Percentiles rank a stretch among this genome's conserved stretches.
Evolutionary conservation across 2,329 filamentous ascomycete species (phyloP).

Genomic region (Parastagonospora nodorum): DNA sequence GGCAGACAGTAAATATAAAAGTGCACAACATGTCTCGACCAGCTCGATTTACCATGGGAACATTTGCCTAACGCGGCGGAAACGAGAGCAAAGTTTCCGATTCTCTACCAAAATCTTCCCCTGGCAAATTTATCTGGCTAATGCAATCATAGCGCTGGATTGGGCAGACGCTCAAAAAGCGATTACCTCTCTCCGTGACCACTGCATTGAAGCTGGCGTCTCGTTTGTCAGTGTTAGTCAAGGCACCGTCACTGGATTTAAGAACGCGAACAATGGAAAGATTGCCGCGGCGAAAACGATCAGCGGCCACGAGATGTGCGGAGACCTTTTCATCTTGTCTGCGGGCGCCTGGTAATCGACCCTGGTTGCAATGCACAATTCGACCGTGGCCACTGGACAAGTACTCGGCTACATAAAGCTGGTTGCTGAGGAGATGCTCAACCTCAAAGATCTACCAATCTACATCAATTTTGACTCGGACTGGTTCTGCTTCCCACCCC

Average conservation of each 20-base stretch:
- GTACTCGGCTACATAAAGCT: slow-evolving; percentile 14
- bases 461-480: slow-evolving; percentile 44
- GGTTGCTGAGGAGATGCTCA: slow-evolving; percentile 1
- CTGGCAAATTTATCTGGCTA: slow-evolving; percentile 11
- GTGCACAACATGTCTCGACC: slow-evolving; percentile 26
- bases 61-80: slow-evolving; percentile 24
- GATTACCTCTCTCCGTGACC: slow-evolving; percentile 7
- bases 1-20: slow-evolving; percentile 4
- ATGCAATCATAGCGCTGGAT: slow-evolving; percentile 15
- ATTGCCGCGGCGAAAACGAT: slow-evolving; percentile 7
- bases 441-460: slow-evolving; percentile 9
- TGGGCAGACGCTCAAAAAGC: slow-evolving; percentile 25
- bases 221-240: slow-evolving; percentile 8
- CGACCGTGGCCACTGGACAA: slow-evolving; percentile 13
- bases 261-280: background rate
- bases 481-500: slow-evolving; percentile 62
- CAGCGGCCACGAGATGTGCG: slow-evolving; percentile 8
- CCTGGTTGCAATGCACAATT: slow-evolving; percentile 9
- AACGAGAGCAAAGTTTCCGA: slow-evolving; percentile 33
- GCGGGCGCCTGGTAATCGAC: slow-evolving; percentile 34
- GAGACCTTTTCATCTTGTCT: slow-evolving; percentile 29
- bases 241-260: slow-evolving; percentile 8
- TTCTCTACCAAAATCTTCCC: slow-evolving; percentile 1
- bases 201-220: slow-evolving; percentile 8
- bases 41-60: no score